phyloP scores from a whole-genome alignment of 2,329 filamentous ascomycete species.

The Phyllosticta capitalensis region DNA sequence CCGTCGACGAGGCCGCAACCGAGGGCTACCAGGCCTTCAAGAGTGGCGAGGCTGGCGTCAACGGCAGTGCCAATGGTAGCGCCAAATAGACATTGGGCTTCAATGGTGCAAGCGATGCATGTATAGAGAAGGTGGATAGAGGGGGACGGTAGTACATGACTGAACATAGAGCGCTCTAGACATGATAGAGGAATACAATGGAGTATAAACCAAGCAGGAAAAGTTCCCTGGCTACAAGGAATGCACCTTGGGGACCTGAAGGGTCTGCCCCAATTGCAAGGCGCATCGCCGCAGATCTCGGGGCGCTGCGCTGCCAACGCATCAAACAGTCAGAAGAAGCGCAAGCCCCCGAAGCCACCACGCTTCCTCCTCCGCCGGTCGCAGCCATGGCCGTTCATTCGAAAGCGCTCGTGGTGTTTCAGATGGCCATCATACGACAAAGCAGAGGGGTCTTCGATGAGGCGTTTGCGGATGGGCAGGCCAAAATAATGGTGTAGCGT shows the following conservation, averaged over 20 bases:
- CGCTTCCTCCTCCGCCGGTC: background rate
- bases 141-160: background rate
- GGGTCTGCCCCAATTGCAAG: background rate
- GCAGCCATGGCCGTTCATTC: background rate
- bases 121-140: background rate
- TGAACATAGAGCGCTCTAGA: background rate
- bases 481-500: background rate
- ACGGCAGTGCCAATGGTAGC: slow-evolving; percentile 1
- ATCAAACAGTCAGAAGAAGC: slow-evolving; percentile 1
- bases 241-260: background rate
- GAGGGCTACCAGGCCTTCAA: slow-evolving; percentile 40
- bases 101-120: background rate
- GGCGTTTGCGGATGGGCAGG: background rate
- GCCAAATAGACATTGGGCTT: slow-evolving; percentile 3
- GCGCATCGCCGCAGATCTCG: background rate
- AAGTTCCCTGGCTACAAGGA: background rate
- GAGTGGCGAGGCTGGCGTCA: slow-evolving; percentile 30
- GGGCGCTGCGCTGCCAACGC: slow-evolving; percentile 4
- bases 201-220: background rate
- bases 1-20: slow-evolving; percentile 59
- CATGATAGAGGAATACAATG: background rate
- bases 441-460: background rate
- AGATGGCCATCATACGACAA: background rate
- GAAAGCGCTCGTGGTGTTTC: background rate
- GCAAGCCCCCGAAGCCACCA: slow-evolving; percentile 1